phyloP scores from a whole-genome alignment of 2,329 filamentous ascomycete species.

The Fusarium tanahbumbuense region DNA sequence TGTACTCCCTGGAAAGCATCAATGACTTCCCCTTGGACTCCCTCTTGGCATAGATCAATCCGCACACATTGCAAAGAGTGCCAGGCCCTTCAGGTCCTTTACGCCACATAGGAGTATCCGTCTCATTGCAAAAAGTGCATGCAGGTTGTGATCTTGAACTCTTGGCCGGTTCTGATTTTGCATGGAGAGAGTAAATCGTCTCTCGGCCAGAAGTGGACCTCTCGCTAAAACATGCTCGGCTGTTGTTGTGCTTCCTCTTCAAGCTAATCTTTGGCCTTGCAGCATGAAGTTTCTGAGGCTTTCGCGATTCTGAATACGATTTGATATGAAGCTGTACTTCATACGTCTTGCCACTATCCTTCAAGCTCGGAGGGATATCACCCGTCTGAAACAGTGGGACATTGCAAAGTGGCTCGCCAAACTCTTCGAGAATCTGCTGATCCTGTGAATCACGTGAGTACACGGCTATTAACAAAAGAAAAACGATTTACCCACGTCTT shows the following conservation, averaged over 20 bases:
- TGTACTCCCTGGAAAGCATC: neutral
- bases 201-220: neutral
- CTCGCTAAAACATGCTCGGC: neutral
- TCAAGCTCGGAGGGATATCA: neutral
- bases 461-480: neutral
- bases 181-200: neutral
- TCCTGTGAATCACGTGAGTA: slow-evolving; percentile 14
- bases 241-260: neutral
- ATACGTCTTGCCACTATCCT: neutral
- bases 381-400: slow-evolving; percentile 12
- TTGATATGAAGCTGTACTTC: neutral
- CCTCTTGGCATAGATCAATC: slow-evolving; percentile 17
- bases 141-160: neutral
- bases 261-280: neutral
- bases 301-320: neutral
- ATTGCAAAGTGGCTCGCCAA: slow-evolving; percentile 16
- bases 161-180: neutral
- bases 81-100: neutral
- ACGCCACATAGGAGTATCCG: slow-evolving; percentile 20
- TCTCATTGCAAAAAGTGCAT: slow-evolving; percentile 2
- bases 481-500: slow-evolving; percentile 5
- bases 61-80: slow-evolving; percentile 25
- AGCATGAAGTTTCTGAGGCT: neutral
- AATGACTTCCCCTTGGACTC: neutral
- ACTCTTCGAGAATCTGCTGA: neutral